A percentile compares a stretch with the other conserved stretches of the same genome.
Conservation (phyloP, 805 yeast species). For the Saccharomyces paradoxus region DNA sequence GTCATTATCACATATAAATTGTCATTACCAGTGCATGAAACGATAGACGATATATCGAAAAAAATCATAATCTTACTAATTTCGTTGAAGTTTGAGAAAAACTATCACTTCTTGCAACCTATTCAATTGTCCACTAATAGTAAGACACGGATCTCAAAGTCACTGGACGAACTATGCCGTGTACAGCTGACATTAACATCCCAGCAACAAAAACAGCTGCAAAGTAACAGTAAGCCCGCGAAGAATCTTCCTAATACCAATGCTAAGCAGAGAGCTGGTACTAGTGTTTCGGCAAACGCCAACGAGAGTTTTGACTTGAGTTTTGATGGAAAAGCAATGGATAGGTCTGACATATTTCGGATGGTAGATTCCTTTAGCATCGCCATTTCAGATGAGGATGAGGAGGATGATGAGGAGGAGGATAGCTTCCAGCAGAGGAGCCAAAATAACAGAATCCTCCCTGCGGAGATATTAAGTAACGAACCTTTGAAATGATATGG, state of each 20-base stretch:
- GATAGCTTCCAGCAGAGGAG: background rate
- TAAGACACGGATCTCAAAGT: background rate
- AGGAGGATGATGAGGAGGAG: conserved; percentile 3
- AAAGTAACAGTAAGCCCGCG: background rate
- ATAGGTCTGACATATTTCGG: conserved; percentile 35
- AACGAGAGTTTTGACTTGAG: conserved; percentile 34
- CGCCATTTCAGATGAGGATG: conserved; percentile 30
- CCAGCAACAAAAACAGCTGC: background rate
- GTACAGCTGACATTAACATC: background rate
- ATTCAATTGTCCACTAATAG: background rate
- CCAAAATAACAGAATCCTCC: conserved; percentile 11
- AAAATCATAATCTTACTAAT: background rate
- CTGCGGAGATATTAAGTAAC: conserved; percentile 13
- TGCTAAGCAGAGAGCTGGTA: background rate
- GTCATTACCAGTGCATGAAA: background rate
- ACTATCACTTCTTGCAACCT: background rate
- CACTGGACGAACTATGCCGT: background rate
- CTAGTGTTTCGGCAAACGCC: background rate
- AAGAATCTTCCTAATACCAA: background rate
- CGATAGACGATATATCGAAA: background rate
- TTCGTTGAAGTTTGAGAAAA: background rate
- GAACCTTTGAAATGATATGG: conserved; percentile 10
- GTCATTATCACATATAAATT: background rate
- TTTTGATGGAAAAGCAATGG: conserved; percentile 41
- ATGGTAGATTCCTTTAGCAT: conserved; percentile 35